Base-by-base conservation (phyloP, 768 basidiomycete species). In the Mycena chlorophos region DNA sequence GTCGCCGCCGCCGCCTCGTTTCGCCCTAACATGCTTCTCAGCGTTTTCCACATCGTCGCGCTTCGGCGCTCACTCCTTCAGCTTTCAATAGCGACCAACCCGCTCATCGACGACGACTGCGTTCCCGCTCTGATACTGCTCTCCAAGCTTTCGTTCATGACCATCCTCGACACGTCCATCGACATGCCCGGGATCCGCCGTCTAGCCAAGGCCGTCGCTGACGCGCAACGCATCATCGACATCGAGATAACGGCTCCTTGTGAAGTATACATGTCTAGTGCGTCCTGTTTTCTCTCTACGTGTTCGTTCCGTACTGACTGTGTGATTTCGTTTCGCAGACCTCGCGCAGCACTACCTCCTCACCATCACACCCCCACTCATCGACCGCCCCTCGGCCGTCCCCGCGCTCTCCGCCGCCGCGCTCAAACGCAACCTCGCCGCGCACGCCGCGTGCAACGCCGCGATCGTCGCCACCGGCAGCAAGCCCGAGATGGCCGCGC, bases 161-260 rank as follows among this genome's bases (percentile, higher is more conserved):
- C 79, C 3, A 73, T 87, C 34, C 63, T 77, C 14, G 83, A 75
- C 43, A 88, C 86, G 2, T 61, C 71, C 19, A 73, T 88, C 54
- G 70, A 72, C 27, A 87, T 88, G 79, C 65, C 67, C 2, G 87
- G 87, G 2, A 68, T 88, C 26, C 80, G 86, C 26, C 75, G 73
- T 10, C 69, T 87, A 23, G 78, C 79, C 0, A 59, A 62, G 12
- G 60, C 60, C 6, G 71, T 80, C 39, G 55, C 67, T 50, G 59
- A 67, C 30, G 74, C 76, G 23, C 65, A 69, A 14, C 74, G 78
- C 4, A 53, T 71, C 19, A 71, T 85, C 47, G 75, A 78, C 55
- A 68, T 87, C 51, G 80, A 84, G 62, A 75, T 85, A 30, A 85
- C 87, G 19, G 68, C 66, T 14, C 62, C 60, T 5, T 87, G 85